Evolutionary conservation across 176 grass and related monocot species (phyloP).

Genomic region (Ampelocalamus luodianensis): DNA sequence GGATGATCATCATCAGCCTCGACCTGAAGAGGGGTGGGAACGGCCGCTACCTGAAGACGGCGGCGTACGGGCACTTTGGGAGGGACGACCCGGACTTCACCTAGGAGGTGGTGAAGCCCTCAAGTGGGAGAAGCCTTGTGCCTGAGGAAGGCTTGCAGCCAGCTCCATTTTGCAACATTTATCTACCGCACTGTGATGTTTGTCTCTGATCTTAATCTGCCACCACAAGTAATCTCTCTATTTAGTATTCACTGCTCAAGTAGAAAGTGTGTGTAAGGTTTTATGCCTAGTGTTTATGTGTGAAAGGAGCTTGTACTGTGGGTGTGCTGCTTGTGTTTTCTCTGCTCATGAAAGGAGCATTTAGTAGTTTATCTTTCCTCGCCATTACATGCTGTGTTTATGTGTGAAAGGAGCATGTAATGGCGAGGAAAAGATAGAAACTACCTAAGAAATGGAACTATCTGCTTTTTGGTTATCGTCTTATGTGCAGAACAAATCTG

Average conservation of each 20-base stretch:
- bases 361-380: no score
- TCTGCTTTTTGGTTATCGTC: background rate
- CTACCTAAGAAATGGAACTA: conserved; percentile 9
- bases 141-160: conserved; percentile 25
- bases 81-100: conserved; percentile 61
- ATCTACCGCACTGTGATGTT: background rate
- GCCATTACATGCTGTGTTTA: no score
- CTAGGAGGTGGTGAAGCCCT: conserved; percentile 64
- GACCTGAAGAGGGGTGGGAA: conserved; percentile 54
- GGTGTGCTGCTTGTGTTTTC: background rate
- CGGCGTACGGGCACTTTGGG: conserved; percentile 56
- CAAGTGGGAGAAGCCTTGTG: conserved; percentile 49
- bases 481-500: background rate
- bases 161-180: background rate
- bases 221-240: background rate
- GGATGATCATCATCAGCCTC: conserved; percentile 61
- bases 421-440: background rate
- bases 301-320: background rate
- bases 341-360: no score
- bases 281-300: conserved; percentile 14
- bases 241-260: background rate
- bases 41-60: conserved; percentile 53
- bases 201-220: background rate
- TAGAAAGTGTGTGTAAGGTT: background rate
- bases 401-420: no score